Base-by-base conservation (phyloP, 1,284 basidiomycete species). In the Moesziomyces sp. region DNA sequence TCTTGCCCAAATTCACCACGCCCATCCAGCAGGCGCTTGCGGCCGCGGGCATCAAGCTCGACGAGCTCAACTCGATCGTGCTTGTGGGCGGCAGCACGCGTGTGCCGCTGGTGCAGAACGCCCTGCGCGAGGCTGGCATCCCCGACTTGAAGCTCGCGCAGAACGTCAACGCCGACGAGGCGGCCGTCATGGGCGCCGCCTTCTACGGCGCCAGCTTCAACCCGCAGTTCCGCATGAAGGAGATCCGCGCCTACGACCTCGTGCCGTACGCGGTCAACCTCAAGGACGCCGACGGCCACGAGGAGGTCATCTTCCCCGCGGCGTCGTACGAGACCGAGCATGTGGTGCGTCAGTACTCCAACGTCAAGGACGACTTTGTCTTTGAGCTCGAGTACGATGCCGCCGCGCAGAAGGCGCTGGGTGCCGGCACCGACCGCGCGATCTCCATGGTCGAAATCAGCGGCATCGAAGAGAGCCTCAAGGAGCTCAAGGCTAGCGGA, bases 101-200 rank as follows among this genome's bases (percentile, higher is more conserved):
- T 57, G 92, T 93, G 2, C 97, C 96, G 0, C 91, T 98, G 88
- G 90, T 99, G 38, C 94, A 97, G 84, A 87, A 88, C 0, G 88
- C 79, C 11, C 62, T 84, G 45, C 64, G 67, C 16, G 63, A 69
- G n/a, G 77, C 76, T 0, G 81, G 81, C 28, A 76, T 84, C 14
- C 82, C 82, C 1, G 77, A 82, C 28, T 59, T 60, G 42, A 79
- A 81, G 63, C 52, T 83, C 13, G 81, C 82, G 34, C 88, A 92
- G 79, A 97, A 97, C 78, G 93, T 99, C 58, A 99, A 99, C 83
- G 92, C 96, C 0, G 97, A 99, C 84, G 96, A 99, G 87, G 93
- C 94, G 0, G 92, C 92, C 13, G 96, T 97, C 16, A 89, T 99
- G 54, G 94, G 74, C 23, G 95, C 96, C 5, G 97, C 93, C 3